phyloP scores from a whole-genome alignment of 2,329 filamentous ascomycete genomes.

The Aspergillus aculeatus region DNA sequence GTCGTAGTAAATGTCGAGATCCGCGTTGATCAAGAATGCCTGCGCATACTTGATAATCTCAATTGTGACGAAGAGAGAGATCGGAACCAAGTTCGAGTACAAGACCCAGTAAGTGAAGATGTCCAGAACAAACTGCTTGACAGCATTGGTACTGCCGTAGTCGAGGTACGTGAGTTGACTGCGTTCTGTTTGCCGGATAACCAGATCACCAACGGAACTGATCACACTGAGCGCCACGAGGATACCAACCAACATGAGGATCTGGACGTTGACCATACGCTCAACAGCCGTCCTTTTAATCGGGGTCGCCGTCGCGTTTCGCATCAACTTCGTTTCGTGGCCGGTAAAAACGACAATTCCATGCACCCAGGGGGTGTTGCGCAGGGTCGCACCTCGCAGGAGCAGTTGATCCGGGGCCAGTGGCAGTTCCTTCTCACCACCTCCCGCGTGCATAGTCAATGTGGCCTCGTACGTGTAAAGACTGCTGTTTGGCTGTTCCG shows the following conservation, averaged over 20 bases:
- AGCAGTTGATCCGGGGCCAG: slow-evolving; percentile 90
- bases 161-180: slow-evolving; percentile 70
- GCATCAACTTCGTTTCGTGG: slow-evolving; percentile 98
- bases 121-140: slow-evolving; percentile 83
- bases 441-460: slow-evolving; percentile 82
- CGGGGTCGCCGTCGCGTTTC: slow-evolving; percentile 92
- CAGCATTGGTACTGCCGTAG: slow-evolving; percentile 64
- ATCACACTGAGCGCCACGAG: slow-evolving; percentile 81
- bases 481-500: slow-evolving; percentile 97
- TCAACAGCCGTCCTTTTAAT: slow-evolving; percentile 98
- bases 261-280: slow-evolving; percentile 87
- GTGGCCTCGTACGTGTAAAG: slow-evolving; percentile 98
- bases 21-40: slow-evolving; percentile 95
- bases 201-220: slow-evolving; percentile 85
- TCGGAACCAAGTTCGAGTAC: slow-evolving; percentile 93
- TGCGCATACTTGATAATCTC: slow-evolving; percentile 98
- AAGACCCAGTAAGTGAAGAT: slow-evolving; percentile 98
- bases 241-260: slow-evolving; percentile 83
- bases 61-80: slow-evolving; percentile 95
- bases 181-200: slow-evolving; percentile 66
- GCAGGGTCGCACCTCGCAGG: slow-evolving; percentile 84
- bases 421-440: slow-evolving; percentile 88
- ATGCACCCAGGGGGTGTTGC: slow-evolving; percentile 97
- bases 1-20: slow-evolving; percentile 97
- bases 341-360: slow-evolving; percentile 95